These are phyloP conservation scores for Brasilioporus rufonigricans DNA, from an alignment of 768 basidiomycete genomes.

Conservation along the genomic window DNA sequence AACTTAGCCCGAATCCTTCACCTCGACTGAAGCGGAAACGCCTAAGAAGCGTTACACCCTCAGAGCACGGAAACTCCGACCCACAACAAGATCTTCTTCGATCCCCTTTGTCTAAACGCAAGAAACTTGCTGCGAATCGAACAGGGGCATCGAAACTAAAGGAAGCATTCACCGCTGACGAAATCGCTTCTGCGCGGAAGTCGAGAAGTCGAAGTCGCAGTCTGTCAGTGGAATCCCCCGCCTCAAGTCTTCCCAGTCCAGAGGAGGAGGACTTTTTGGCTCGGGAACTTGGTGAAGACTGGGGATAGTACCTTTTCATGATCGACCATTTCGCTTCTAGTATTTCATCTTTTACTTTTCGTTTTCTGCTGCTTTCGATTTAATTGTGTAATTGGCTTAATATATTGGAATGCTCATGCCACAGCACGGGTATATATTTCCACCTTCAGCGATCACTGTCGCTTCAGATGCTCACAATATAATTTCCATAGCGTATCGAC, in stretches of 20 bases:
- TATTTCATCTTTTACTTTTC: background rate
- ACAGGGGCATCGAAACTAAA: constrained; percentile 67
- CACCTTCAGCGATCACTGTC: background rate
- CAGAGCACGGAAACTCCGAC: constrained; percentile 46
- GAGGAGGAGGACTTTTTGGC: constrained; percentile 68
- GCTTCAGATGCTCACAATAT: constrained; percentile 45
- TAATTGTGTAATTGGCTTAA: constrained; percentile 21
- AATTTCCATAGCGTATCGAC: constrained; percentile 57
- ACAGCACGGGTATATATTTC: background rate
- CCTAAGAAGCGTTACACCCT: constrained; percentile 68
- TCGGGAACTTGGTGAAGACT: constrained; percentile 74
- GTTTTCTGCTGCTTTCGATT: constrained; percentile 17
- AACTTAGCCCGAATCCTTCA: constrained; percentile 38
- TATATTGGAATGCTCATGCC: constrained; percentile 7
- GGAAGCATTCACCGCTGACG: constrained; percentile 58
- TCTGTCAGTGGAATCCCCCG: constrained; percentile 7
- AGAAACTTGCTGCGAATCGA: constrained; percentile 67
- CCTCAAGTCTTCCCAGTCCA: constrained; percentile 18
- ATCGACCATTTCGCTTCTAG: background rate
- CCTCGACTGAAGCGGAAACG: constrained; percentile 63
- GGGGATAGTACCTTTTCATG: constrained; percentile 49
- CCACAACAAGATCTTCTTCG: constrained; percentile 44
- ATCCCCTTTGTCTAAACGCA: constrained; percentile 79
- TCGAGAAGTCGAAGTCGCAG: constrained; percentile 25
- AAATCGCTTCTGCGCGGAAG: constrained; percentile 32